Evolutionary conservation across 305 asterid genomes (phyloP).

Genomic region (Stenogyne calaminthoides): DNA sequence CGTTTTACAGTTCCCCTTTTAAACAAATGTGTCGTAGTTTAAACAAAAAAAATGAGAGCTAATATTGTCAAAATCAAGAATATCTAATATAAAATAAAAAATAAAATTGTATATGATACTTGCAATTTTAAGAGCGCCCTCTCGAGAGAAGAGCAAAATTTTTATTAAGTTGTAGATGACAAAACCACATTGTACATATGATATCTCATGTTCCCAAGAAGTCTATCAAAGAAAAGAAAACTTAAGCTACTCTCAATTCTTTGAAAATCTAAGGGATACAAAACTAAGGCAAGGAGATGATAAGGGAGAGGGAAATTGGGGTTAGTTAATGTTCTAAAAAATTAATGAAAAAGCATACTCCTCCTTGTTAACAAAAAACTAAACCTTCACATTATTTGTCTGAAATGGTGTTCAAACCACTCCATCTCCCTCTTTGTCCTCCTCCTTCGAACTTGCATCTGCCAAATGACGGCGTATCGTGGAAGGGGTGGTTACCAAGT

Average conservation of each 20-base stretch:
- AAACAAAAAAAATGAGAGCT: no score
- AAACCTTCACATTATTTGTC: not conserved
- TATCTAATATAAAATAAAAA: no score
- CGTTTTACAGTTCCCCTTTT: no score
- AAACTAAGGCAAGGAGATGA: not conserved
- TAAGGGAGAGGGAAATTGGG: not conserved
- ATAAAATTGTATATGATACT: no score
- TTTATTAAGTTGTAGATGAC: not conserved
- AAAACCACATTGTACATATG: not conserved
- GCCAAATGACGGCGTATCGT: conserved; percentile 24
- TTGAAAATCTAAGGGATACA: not conserved
- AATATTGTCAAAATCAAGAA: no score
- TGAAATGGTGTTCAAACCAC: conserved; percentile 29
- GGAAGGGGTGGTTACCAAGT: conserved; percentile 55
- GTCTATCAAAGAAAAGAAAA: not conserved
- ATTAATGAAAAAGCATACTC: not conserved
- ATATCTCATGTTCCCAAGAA: not conserved
- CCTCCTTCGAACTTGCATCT: conserved; percentile 23
- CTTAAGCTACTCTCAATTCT: not conserved
- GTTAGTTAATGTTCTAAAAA: not conserved
- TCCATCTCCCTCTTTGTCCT: not conserved
- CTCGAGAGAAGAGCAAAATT: not conserved
- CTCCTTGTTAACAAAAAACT: not conserved
- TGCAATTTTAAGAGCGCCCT: no score
- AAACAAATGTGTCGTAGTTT: no score